A percentile compares a stretch with the other conserved stretches of the same genome.
Evolutionary conservation across 1,284 basidiomycete genomes (phyloP).

Genomic region (Leccinum angustisporum): DNA sequence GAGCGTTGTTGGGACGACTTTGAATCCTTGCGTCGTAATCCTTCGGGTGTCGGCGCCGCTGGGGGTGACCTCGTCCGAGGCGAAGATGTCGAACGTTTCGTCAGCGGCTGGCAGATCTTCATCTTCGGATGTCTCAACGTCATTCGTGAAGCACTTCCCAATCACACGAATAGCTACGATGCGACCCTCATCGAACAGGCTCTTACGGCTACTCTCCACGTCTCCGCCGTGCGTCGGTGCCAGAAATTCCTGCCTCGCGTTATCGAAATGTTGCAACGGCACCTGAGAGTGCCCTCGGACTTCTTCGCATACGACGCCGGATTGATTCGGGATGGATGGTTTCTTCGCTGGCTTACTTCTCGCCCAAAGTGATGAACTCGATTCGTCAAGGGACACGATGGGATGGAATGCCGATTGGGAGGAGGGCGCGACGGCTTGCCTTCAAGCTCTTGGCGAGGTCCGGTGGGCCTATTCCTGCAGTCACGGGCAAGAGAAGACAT

Average conservation of each 20-base stretch:
- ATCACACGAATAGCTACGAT: conserved; percentile 1
- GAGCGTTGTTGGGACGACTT: conserved; percentile 82
- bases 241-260: conserved; percentile 55
- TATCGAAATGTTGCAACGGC: conserved; percentile 59
- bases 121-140: conserved; percentile 53
- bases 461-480: conserved; percentile 78
- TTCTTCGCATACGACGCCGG: conserved; percentile 84
- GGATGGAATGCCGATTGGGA: conserved; percentile 51
- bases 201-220: conserved; percentile 42
- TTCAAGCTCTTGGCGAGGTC: conserved; percentile 73
- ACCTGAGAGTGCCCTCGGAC: conserved; percentile 43
- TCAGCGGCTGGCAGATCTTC: conserved; percentile 51
- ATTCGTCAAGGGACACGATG: conserved; percentile 43
- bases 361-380: conserved; percentile 47
- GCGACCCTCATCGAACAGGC: conserved; percentile 26
- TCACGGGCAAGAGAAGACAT: conserved; percentile 64
- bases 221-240: conserved; percentile 49
- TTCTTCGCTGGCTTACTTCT: conserved; percentile 78
- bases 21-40: conserved; percentile 52
- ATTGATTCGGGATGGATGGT: conserved; percentile 71
- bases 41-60: conserved; percentile 33
- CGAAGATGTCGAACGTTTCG: conserved; percentile 62
- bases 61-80: conserved; percentile 45
- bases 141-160: conserved; percentile 35
- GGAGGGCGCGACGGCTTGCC: conserved; percentile 69